These are phyloP conservation scores for Eragrostis tef DNA, from an alignment of 202 grass and related monocot genomes.

Conservation along the genomic window DNA sequence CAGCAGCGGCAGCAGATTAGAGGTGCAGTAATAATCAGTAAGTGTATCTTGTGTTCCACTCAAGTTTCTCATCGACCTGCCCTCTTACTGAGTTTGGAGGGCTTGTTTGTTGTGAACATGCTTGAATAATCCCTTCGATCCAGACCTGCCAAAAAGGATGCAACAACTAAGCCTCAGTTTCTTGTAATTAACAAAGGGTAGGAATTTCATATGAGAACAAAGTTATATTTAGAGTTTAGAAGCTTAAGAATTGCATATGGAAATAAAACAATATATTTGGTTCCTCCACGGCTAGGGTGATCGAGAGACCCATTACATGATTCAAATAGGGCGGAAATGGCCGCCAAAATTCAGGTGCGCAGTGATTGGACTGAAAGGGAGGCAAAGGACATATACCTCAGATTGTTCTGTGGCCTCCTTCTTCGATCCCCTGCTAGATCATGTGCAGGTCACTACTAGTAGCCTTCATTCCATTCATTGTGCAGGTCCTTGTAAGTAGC, in stretches of 20 bases:
- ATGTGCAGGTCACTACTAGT: conserved; percentile 28
- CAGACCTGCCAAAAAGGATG: not conserved
- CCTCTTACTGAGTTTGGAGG: not conserved
- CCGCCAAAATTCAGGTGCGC: not conserved
- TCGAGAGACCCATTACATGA: not conserved
- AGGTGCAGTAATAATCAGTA: not conserved
- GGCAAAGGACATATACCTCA: conserved; percentile 24
- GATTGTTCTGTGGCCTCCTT: not conserved
- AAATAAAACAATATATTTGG: too few species aligned
- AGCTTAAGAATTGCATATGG: too few species aligned
- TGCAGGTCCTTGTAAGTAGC: conserved; percentile 8
- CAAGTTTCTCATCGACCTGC: not conserved
- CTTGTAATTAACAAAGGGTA: not conserved
- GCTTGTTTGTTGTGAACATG: not conserved
- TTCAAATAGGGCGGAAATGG: not conserved
- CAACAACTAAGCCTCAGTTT: not conserved
- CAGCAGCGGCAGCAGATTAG: not conserved
- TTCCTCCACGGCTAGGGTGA: too few species aligned
- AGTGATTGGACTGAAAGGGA: conserved; percentile 42
- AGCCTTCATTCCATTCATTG: not conserved
- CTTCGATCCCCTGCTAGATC: not conserved
- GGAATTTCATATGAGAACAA: not conserved
- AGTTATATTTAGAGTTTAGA: too few species aligned
- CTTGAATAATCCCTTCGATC: not conserved
- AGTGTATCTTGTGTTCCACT: not conserved